Conservation (phyloP, 768 basidiomycete species). For the Pisolithus sp. region DNA sequence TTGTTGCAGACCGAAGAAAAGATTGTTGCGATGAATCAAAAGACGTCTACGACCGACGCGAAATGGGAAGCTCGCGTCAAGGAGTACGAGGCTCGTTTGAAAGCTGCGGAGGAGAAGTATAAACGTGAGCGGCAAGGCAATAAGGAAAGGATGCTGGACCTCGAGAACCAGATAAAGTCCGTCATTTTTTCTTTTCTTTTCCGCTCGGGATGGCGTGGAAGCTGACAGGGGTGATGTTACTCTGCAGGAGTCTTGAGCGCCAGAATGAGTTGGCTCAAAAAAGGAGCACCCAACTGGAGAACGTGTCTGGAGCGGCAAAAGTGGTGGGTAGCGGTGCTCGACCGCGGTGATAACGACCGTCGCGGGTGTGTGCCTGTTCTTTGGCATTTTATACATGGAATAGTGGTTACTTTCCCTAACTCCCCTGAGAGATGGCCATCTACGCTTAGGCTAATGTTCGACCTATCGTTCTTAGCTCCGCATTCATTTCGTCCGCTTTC, state of each 20-base stretch:
- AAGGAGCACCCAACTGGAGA: conserved; percentile 40
- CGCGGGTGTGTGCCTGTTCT: not conserved
- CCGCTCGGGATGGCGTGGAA: not conserved
- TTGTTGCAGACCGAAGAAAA: conserved; percentile 80
- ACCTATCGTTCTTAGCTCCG: too few relatives aligned
- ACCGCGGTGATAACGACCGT: conserved; percentile 2
- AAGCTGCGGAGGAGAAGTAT: conserved; percentile 82
- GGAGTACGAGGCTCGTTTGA: conserved; percentile 80
- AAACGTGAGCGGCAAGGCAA: conserved; percentile 92
- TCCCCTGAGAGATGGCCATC: too few relatives aligned
- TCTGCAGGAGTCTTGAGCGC: conserved; percentile 58
- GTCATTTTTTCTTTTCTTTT: conserved; percentile 14
- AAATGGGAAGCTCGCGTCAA: conserved; percentile 96
- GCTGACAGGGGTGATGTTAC: not conserved
- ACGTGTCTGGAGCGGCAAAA: conserved; percentile 27
- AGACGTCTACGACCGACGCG: conserved; percentile 62
- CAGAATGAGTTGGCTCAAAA: conserved; percentile 77
- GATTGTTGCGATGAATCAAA: conserved; percentile 66
- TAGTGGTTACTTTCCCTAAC: not conserved
- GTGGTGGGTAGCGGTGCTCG: conserved; percentile 5
- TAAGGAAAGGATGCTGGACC: conserved; percentile 78
- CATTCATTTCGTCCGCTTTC: not conserved
- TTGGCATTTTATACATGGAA: too few relatives aligned
- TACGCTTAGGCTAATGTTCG: too few relatives aligned
- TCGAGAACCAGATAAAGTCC: conserved; percentile 68